Conservation (phyloP, 768 basidiomycete species). For the Podaxis sp. region DNA sequence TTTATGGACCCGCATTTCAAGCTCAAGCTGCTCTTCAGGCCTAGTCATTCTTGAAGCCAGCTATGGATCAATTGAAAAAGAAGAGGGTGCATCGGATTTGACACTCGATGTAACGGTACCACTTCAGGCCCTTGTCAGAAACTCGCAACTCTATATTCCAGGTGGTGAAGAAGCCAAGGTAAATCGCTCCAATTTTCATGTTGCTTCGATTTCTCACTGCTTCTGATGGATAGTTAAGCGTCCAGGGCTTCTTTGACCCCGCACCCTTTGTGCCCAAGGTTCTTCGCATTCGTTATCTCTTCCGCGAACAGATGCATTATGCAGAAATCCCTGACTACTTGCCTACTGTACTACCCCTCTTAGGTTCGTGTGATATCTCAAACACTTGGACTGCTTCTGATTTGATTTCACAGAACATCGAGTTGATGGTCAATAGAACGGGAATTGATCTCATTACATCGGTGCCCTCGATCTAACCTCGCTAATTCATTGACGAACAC, state of each 20-base stretch:
- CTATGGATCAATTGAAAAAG: constrained; percentile 60
- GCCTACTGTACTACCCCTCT: constrained; percentile 71
- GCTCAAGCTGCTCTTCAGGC: constrained; percentile 40
- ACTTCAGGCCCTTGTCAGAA: constrained; percentile 77
- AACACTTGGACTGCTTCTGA: constrained; percentile 14
- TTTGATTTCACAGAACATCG: constrained; percentile 25
- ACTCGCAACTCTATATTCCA: constrained; percentile 78
- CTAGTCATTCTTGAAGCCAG: constrained; percentile 74
- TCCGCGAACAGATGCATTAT: constrained; percentile 71
- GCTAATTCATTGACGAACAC: not conserved
- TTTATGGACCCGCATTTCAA: not conserved
- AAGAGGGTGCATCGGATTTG: constrained; percentile 52
- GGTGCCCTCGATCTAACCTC: not conserved
- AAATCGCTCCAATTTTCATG: constrained; percentile 8
- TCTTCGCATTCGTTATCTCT: constrained; percentile 73
- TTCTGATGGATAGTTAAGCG: constrained; percentile 47
- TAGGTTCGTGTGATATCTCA: constrained; percentile 48
- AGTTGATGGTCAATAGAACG: constrained; percentile 16
- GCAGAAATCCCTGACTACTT: constrained; percentile 73
- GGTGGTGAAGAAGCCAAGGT: constrained; percentile 72
- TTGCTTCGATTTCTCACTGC: constrained; percentile 1
- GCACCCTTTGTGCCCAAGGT: constrained; percentile 71
- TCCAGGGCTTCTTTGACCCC: constrained; percentile 90
- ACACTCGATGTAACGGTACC: constrained; percentile 78
- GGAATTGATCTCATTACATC: not conserved